A percentile compares a stretch with the other conserved stretches of the same genome.
Evolutionary conservation across 31 red algal genomes (phyloP).

Genomic region (Asparagopsis taxiformis): DNA sequence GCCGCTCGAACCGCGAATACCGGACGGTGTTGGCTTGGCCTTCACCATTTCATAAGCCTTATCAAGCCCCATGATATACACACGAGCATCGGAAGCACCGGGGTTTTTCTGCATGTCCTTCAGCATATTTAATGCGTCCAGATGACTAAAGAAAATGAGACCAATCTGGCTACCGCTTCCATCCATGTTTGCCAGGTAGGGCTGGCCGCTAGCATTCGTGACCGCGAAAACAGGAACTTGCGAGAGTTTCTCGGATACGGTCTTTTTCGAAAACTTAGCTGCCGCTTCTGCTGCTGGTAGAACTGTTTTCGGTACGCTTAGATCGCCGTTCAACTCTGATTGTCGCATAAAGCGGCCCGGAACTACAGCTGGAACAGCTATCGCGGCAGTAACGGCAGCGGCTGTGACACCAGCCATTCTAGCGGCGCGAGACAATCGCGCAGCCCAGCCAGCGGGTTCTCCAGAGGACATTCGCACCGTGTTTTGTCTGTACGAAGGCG

Average conservation of each 20-base stretch:
- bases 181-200: slow-evolving; percentile 90
- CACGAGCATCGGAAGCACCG: slow-evolving; percentile 74
- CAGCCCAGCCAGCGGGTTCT: background rate
- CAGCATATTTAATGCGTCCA: slow-evolving; percentile 85
- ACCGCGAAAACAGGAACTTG: slow-evolving; percentile 96
- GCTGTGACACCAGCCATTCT: slow-evolving; percentile 4
- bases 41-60: slow-evolving; percentile 98
- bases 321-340: background rate
- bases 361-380: background rate
- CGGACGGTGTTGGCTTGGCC: slow-evolving; percentile 78
- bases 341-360: background rate
- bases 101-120: slow-evolving; percentile 84
- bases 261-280: slow-evolving; percentile 78
- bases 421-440: background rate
- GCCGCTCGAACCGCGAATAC: slow-evolving; percentile 73
- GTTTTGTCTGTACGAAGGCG: background rate
- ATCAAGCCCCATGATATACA: slow-evolving; percentile 92
- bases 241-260: slow-evolving; percentile 80
- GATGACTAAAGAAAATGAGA: slow-evolving; percentile 89
- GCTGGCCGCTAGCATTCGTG: slow-evolving; percentile 91
- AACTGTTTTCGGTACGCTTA: background rate
- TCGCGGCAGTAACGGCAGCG: slow-evolving; percentile 1
- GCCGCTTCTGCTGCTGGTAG: slow-evolving; percentile 43
- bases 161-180: slow-evolving; percentile 80
- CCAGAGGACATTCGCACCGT: background rate